Percentiles rank a stretch among this genome's conserved stretches.
Conservation (phyloP, 1,139 yeast genomes). For the Pichia sp. region DNA sequence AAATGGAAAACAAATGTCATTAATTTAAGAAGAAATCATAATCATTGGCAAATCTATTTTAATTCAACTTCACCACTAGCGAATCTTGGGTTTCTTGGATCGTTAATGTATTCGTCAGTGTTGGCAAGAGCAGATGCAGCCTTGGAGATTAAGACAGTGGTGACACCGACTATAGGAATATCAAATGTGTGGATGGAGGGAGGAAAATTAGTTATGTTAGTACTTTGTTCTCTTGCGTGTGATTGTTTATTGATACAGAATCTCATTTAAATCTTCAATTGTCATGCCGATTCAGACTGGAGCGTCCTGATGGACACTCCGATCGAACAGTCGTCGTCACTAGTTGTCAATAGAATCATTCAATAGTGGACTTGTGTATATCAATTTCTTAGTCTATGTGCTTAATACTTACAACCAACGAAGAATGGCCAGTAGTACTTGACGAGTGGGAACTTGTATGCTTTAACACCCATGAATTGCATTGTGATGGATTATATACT, state of each 20-base stretch:
- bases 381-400: too few relatives aligned
- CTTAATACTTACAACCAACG: conserved; percentile 49
- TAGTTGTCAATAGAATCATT: too few relatives aligned
- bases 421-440: conserved; percentile 72
- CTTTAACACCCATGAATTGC: conserved; percentile 34
- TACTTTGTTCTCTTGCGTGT: conserved; percentile 2
- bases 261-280: too few relatives aligned
- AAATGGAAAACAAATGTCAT: background rate
- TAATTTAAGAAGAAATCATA: background rate
- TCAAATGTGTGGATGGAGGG: background rate
- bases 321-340: too few relatives aligned
- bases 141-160: conserved; percentile 56
- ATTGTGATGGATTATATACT: conserved; percentile 17
- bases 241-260: too few relatives aligned
- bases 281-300: too few relatives aligned
- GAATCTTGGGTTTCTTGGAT: conserved; percentile 78
- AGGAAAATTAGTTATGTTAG: conserved; percentile 21
- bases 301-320: too few relatives aligned
- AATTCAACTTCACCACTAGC: conserved; percentile 48
- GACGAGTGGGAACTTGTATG: conserved; percentile 37
- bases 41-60: conserved; percentile 23
- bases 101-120: conserved; percentile 66
- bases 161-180: conserved; percentile 39
- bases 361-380: too few relatives aligned
- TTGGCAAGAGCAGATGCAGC: conserved; percentile 54